phyloP scores from a whole-genome alignment of 306 rosid species.

The Cyclanthera cordifolia region DNA sequence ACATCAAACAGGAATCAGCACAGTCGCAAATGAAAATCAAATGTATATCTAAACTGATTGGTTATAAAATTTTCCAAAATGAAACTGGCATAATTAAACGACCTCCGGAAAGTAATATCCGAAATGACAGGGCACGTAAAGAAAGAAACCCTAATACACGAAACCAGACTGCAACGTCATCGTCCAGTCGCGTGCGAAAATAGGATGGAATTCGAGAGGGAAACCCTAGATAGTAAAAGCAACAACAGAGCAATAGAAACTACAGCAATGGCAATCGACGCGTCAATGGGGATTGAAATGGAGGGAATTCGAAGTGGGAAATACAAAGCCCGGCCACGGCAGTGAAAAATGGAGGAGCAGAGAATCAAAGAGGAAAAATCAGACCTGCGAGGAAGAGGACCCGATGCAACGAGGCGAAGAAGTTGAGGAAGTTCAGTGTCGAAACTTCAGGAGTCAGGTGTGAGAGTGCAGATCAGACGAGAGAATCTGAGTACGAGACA shows the following conservation, averaged over 20 bases:
- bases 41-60: neutral
- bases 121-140: neutral
- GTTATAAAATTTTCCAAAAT: neutral
- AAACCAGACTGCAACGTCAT: neutral
- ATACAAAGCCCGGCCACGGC: neutral
- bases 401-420: neutral
- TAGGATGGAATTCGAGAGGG: neutral
- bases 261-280: neutral
- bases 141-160: constrained; percentile 1
- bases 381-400: neutral
- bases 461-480: constrained; percentile 6
- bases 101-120: neutral
- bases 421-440: neutral
- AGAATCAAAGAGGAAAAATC: neutral
- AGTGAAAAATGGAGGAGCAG: neutral
- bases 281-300: neutral
- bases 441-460: neutral
- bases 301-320: neutral
- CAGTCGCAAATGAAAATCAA: neutral
- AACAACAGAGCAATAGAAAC: neutral
- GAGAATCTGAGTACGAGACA: neutral
- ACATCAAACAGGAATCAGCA: neutral
- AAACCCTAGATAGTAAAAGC: neutral
- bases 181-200: neutral
- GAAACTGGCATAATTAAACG: neutral